A percentile compares a stretch with the other conserved stretches of the same genome.
Evolutionary conservation across 306 rosid species (phyloP).

Genomic region (Clitoria ternatea): DNA sequence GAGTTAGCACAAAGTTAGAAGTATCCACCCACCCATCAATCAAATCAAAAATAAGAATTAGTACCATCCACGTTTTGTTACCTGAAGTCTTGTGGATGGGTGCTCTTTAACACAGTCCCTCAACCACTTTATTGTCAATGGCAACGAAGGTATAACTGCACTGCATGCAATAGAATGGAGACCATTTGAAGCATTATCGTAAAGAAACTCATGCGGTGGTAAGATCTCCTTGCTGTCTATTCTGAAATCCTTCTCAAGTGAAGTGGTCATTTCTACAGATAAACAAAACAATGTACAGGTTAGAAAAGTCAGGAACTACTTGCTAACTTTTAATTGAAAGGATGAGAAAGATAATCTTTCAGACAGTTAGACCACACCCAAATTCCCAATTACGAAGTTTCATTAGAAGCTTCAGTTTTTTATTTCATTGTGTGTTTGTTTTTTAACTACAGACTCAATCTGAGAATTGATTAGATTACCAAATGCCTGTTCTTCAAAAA

Average conservation of each 20-base stretch:
- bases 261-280: slow-evolving; percentile 38
- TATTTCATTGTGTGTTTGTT: background rate
- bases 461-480: background rate
- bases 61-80: background rate
- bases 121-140: slow-evolving; percentile 64
- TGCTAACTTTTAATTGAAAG: background rate
- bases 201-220: slow-evolving; percentile 43
- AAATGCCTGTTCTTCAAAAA: background rate
- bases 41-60: background rate
- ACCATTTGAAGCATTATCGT: slow-evolving; percentile 39
- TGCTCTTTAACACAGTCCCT: slow-evolving; percentile 60
- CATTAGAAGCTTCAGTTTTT: background rate
- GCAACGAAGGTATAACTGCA: slow-evolving; percentile 75
- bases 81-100: slow-evolving; percentile 61
- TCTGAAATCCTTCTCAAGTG: slow-evolving; percentile 33
- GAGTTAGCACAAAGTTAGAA: background rate
- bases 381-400: background rate
- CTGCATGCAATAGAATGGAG: slow-evolving; percentile 29
- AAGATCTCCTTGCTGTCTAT: slow-evolving; percentile 26
- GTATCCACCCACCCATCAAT: background rate
- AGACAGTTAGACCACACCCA: background rate
- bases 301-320: slow-evolving; percentile 9
- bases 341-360: background rate
- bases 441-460: background rate
- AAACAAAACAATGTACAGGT: slow-evolving; percentile 13